These are phyloP conservation scores for Monilinia laxa DNA, from an alignment of 2,329 filamentous ascomycete species.

Conservation along the genomic window DNA sequence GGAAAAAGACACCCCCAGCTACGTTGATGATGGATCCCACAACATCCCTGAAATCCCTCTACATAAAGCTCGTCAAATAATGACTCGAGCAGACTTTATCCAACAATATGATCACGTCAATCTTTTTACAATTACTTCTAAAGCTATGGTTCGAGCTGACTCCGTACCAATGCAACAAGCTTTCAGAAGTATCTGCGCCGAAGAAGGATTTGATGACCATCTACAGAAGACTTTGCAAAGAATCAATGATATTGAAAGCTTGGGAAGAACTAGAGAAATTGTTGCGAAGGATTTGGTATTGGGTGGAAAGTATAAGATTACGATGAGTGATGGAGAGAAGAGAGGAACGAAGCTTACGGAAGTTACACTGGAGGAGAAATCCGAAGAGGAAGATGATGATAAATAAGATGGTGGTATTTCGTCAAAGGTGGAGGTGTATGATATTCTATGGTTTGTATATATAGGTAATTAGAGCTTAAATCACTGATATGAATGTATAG, in stretches of 20 bases:
- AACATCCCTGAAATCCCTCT: constrained; percentile 73
- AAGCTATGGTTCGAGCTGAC: constrained; percentile 84
- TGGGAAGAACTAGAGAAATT: constrained; percentile 89
- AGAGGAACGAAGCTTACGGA: constrained; percentile 35
- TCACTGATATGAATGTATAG: too few relatives aligned
- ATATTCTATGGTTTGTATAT: too few relatives aligned
- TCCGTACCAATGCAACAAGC: constrained; percentile 95
- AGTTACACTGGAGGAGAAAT: constrained; percentile 34
- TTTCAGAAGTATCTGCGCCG: constrained; percentile 77
- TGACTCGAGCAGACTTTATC: constrained; percentile 95
- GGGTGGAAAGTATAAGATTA: constrained; percentile 74
- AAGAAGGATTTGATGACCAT: constrained; percentile 77
- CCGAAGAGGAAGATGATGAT: constrained; percentile 4
- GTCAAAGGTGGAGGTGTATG: too few relatives aligned
- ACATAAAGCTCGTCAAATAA: constrained; percentile 82
- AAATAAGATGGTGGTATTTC: too few relatives aligned
- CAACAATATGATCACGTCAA: constrained; percentile 90
- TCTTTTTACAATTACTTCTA: constrained; percentile 89
- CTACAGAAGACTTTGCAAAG: constrained; percentile 79
- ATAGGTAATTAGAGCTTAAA: too few relatives aligned
- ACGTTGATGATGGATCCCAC: constrained; percentile 29
- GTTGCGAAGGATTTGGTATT: constrained; percentile 93
- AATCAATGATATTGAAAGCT: constrained; percentile 88
- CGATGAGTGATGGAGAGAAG: constrained; percentile 33
- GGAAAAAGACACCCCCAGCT: constrained; percentile 49